phyloP scores from a whole-genome alignment of 2,329 filamentous ascomycete genomes.

The Colletotrichum incanum region DNA sequence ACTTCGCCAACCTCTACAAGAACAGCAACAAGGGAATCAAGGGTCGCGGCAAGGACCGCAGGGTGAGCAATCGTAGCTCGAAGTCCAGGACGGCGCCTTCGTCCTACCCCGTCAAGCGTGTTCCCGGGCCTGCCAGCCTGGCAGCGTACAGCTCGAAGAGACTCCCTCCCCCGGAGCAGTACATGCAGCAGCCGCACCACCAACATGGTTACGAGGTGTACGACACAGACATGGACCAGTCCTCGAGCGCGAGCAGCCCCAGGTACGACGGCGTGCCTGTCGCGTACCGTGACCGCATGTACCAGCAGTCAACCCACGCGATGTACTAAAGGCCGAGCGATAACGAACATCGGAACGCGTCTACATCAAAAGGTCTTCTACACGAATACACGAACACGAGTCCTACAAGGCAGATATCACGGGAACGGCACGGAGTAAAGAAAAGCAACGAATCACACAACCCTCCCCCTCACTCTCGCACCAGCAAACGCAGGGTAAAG shows the following conservation, averaged over 20 bases:
- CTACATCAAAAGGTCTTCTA: background rate
- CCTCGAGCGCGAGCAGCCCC: constrained; percentile 41
- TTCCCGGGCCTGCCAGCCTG: constrained; percentile 35
- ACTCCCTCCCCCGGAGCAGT: constrained; percentile 38
- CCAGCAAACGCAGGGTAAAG: background rate
- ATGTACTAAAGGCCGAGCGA: constrained; percentile 18
- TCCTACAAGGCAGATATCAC: constrained; percentile 12
- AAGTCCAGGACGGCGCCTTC: constrained; percentile 44
- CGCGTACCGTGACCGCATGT: constrained; percentile 35
- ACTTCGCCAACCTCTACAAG: constrained; percentile 92
- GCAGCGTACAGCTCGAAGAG: constrained; percentile 42
- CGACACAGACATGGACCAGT: constrained; percentile 42
- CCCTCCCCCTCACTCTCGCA: background rate
- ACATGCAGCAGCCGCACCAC: constrained; percentile 36
- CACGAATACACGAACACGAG: constrained; percentile 29
- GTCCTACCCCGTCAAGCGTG: constrained; percentile 39
- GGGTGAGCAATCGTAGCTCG: constrained; percentile 62
- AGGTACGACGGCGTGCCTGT: constrained; percentile 33
- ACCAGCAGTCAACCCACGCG: constrained; percentile 32
- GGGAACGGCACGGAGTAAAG: constrained; percentile 31
- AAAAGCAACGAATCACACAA: constrained; percentile 11
- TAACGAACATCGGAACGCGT: background rate
- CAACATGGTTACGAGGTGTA: constrained; percentile 41
- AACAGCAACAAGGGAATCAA: constrained; percentile 99
- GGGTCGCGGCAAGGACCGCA: constrained; percentile 89